Evolutionary conservation across 73 alveolate species (phyloP).

Genomic region (Paramecium tetraurelia): DNA sequence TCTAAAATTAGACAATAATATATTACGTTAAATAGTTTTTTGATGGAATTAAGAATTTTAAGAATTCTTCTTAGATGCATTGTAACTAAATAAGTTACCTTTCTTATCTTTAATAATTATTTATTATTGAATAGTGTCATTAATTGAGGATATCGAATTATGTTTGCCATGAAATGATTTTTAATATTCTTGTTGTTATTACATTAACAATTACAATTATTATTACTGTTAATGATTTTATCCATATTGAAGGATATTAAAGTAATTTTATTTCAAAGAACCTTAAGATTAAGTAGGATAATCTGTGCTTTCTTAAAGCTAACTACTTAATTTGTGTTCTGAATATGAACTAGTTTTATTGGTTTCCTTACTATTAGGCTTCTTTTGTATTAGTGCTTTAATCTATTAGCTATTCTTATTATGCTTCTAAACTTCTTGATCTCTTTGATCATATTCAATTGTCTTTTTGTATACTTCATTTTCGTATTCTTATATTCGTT

Average conservation of each 20-base stretch:
- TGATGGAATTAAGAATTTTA: not conserved
- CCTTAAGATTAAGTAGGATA: conserved; percentile 47
- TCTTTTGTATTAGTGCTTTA: not conserved
- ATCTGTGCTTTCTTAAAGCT: not conserved
- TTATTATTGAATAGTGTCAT: not conserved
- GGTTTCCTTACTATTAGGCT: not conserved
- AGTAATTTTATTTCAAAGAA: conserved; percentile 15
- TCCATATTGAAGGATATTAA: not conserved
- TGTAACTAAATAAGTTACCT: not conserved
- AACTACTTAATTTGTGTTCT: not conserved
- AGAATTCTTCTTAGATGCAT: conserved; percentile 33
- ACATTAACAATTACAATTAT: not conserved
- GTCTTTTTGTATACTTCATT: not conserved
- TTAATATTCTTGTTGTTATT: not conserved
- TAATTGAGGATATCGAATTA: not conserved
- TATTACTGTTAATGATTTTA: not conserved
- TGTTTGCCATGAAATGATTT: not conserved
- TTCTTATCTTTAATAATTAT: not conserved
- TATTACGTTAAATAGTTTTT: not conserved
- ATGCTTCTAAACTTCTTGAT: not conserved
- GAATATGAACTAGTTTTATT: conserved; percentile 40
- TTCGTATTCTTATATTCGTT: not conserved
- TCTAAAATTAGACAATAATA: not conserved
- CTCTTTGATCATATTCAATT: not conserved
- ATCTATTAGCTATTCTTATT: not conserved